Percentiles rank a stretch among this genome's conserved stretches.
These are phyloP conservation scores for Psidium friedrichsthalianum DNA, from an alignment of 345 rosid species.

Conservation along the genomic window DNA sequence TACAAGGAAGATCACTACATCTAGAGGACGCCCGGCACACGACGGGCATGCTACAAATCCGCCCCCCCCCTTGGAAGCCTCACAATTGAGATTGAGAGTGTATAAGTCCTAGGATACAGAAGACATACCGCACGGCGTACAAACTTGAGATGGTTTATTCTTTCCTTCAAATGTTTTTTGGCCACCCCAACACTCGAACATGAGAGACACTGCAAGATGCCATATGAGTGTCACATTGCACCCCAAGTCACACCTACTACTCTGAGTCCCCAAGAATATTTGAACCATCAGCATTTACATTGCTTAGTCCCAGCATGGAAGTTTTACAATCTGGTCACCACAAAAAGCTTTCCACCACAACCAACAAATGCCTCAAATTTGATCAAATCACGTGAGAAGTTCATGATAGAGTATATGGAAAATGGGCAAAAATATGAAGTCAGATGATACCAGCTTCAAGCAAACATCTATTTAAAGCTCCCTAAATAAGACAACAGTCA, in stretches of 20 bases:
- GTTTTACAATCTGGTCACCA: not conserved
- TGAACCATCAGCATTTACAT: not conserved
- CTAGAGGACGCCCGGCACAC: too few species aligned
- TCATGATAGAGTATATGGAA: not conserved
- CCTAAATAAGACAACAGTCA: not conserved
- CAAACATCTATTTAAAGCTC: not conserved
- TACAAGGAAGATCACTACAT: too few species aligned
- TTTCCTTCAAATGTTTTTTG: too few species aligned
- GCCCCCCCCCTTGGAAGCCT: too few species aligned
- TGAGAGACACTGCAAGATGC: slow-evolving; percentile 53
- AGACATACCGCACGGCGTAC: too few species aligned
- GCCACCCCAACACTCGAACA: slow-evolving; percentile 55
- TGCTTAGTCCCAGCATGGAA: not conserved
- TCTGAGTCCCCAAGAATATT: not conserved
- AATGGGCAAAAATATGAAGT: not conserved
- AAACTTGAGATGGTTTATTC: too few species aligned
- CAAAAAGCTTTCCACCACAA: not conserved
- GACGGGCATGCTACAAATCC: too few species aligned
- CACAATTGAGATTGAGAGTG: too few species aligned
- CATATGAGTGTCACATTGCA: not conserved
- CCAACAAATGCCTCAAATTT: not conserved
- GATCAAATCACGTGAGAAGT: not conserved
- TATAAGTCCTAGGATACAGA: too few species aligned
- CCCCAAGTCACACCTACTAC: not conserved
- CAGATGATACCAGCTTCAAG: not conserved